Conservation (phyloP, 1,139 yeast species). For the Yamadazyma taylorii region DNA sequence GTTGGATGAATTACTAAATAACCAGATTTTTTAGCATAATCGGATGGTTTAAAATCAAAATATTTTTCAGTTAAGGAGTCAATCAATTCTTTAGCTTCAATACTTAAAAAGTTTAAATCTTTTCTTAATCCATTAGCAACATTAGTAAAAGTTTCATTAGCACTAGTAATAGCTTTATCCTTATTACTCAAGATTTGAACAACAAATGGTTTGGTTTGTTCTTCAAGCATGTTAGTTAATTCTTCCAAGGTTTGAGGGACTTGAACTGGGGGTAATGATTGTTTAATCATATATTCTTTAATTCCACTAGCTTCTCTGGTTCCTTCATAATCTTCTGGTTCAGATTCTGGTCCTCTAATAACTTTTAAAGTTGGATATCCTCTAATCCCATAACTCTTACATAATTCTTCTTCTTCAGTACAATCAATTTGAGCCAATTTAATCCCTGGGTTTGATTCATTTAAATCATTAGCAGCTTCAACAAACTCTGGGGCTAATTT, state of each 20-base stretch:
- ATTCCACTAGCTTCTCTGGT: slow-evolving; percentile 82
- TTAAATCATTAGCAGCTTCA: slow-evolving; percentile 76
- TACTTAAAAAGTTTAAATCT: slow-evolving; percentile 58
- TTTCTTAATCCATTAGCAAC: slow-evolving; percentile 64
- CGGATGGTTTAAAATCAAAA: slow-evolving; percentile 21
- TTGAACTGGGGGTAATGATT: slow-evolving; percentile 78
- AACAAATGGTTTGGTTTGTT: slow-evolving; percentile 53
- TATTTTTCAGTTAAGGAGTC: slow-evolving; percentile 25
- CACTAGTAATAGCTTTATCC: slow-evolving; percentile 24
- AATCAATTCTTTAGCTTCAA: slow-evolving; percentile 40
- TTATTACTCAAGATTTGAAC: slow-evolving; percentile 46
- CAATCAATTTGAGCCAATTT: slow-evolving; percentile 92
- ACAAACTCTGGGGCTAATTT: slow-evolving; percentile 88
- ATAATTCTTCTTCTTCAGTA: slow-evolving; percentile 79
- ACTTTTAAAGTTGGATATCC: slow-evolving; percentile 95
- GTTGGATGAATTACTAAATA: slow-evolving; percentile 42
- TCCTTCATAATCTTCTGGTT: slow-evolving; percentile 70
- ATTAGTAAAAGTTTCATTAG: slow-evolving; percentile 49
- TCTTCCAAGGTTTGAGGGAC: slow-evolving; percentile 47
- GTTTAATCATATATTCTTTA: slow-evolving; percentile 75
- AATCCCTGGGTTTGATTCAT: slow-evolving; percentile 57
- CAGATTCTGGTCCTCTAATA: slow-evolving; percentile 59
- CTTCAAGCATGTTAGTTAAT: slow-evolving; percentile 49
- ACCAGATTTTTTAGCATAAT: slow-evolving; percentile 25
- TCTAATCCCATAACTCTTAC: slow-evolving; percentile 69